phyloP scores from a whole-genome alignment of 768 basidiomycete species.

The Sporobolomyces roseus region DNA sequence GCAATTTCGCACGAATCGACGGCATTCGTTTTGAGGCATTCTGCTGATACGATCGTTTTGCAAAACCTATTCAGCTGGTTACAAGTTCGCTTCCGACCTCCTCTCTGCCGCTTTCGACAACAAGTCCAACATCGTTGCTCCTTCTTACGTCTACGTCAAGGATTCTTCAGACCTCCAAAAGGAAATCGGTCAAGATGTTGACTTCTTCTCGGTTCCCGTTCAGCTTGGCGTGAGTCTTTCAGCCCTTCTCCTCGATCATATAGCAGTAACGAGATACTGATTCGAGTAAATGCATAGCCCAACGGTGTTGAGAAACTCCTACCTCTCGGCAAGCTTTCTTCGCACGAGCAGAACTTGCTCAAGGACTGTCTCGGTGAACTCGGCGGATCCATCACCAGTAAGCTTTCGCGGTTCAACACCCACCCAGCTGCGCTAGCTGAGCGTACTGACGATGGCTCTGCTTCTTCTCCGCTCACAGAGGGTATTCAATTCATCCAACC shows the following conservation, averaged over 20 bases:
- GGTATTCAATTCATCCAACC: conserved; percentile 41
- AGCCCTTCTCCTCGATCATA: not conserved
- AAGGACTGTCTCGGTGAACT: conserved; percentile 78
- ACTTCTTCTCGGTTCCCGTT: conserved; percentile 83
- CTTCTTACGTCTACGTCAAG: conserved; percentile 71
- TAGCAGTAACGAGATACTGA: not conserved
- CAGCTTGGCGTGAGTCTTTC: conserved; percentile 69
- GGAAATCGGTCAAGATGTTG: conserved; percentile 70
- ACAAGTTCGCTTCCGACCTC: conserved; percentile 78
- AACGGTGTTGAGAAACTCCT: conserved; percentile 78
- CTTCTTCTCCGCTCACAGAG: conserved; percentile 19
- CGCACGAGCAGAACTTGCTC: conserved; percentile 70
- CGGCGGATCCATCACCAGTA: conserved; percentile 60
- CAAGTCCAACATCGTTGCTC: conserved; percentile 71
- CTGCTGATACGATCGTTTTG: not conserved
- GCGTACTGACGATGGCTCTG: not conserved
- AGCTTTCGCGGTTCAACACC: conserved; percentile 38
- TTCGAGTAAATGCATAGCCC: conserved; percentile 52
- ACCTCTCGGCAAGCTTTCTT: conserved; percentile 69
- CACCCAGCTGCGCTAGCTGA: not conserved
- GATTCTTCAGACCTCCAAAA: conserved; percentile 71
- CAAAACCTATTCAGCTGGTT: conserved; percentile 57
- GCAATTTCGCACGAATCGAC: no score
- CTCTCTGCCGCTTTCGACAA: conserved; percentile 81
- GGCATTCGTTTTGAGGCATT: no score